phyloP scores from a whole-genome alignment of 1,284 basidiomycete species.

The Grifola frondosa region DNA sequence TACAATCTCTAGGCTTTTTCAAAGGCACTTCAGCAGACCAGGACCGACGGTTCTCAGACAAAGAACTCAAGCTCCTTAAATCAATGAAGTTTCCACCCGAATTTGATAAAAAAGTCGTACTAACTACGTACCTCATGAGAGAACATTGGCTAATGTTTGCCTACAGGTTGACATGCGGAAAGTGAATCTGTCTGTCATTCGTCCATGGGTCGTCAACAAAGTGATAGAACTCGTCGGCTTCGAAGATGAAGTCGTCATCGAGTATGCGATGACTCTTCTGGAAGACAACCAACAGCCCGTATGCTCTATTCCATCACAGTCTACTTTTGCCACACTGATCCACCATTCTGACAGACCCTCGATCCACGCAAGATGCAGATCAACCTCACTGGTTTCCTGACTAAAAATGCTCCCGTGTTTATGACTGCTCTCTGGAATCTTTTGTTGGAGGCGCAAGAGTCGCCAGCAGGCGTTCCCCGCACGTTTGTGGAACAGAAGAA shows the following conservation, averaged over 20 bases:
- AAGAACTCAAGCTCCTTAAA: conserved; percentile 87
- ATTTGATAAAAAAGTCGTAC: conserved; percentile 81
- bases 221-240: conserved; percentile 88
- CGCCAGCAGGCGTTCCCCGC: conserved; percentile 88
- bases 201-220: conserved; percentile 93
- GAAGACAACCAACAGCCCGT: conserved; percentile 87
- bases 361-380: conserved; percentile 97
- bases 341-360: conserved; percentile 56
- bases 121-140: not conserved
- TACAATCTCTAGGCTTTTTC: conserved; percentile 66
- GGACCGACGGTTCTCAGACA: conserved; percentile 91
- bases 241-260: conserved; percentile 96
- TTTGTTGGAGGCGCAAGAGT: conserved; percentile 86
- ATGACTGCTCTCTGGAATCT: conserved; percentile 90
- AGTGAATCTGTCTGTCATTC: conserved; percentile 86
- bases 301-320: conserved; percentile 26
- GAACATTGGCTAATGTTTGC: not conserved
- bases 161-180: conserved; percentile 89
- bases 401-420: conserved; percentile 77
- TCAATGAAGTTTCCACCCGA: conserved; percentile 87
- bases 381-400: conserved; percentile 88
- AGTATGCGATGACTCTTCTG: conserved; percentile 91
- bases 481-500: conserved; percentile 97
- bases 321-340: not conserved
- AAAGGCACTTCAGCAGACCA: conserved; percentile 85